phyloP scores from a whole-genome alignment of 2,329 filamentous ascomycete species.

The Paecilomyces niveus region DNA sequence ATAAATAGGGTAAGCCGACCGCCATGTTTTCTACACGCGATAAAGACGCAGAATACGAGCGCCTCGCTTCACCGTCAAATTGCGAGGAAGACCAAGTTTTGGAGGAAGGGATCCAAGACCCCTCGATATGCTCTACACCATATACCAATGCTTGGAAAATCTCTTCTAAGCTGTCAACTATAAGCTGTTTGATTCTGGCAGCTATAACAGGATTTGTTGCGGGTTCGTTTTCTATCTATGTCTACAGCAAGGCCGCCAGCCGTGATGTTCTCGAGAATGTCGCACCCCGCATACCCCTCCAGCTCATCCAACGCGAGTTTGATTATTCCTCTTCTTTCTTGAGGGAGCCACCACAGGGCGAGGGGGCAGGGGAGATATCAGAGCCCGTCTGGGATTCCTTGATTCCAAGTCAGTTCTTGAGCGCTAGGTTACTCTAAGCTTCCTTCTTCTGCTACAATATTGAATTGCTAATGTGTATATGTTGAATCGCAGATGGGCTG shows the following conservation, averaged over 20 bases:
- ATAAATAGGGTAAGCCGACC: neutral
- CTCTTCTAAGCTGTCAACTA: neutral
- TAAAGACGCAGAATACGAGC: neutral
- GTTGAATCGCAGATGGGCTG: conserved; percentile 19
- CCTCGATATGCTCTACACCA: neutral
- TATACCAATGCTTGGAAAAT: neutral
- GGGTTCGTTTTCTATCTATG: neutral
- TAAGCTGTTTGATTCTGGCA: neutral
- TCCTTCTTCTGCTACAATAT: neutral
- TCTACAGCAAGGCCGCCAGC: neutral
- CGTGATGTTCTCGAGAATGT: neutral
- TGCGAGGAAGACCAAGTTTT: neutral
- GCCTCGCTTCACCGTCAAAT: neutral
- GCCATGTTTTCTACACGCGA: neutral
- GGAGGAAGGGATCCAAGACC: neutral
- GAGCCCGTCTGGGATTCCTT: neutral
- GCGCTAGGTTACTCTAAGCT: conserved; percentile 9
- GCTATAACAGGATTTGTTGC: neutral
- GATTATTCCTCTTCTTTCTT: neutral
- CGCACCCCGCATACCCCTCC: neutral
- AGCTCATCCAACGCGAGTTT: neutral
- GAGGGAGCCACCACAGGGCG: neutral
- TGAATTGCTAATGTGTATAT: neutral
- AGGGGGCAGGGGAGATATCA: neutral
- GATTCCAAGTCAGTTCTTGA: neutral